These are phyloP conservation scores for Dalbergia oliveri DNA, from an alignment of 306 rosid species.

Conservation along the genomic window DNA sequence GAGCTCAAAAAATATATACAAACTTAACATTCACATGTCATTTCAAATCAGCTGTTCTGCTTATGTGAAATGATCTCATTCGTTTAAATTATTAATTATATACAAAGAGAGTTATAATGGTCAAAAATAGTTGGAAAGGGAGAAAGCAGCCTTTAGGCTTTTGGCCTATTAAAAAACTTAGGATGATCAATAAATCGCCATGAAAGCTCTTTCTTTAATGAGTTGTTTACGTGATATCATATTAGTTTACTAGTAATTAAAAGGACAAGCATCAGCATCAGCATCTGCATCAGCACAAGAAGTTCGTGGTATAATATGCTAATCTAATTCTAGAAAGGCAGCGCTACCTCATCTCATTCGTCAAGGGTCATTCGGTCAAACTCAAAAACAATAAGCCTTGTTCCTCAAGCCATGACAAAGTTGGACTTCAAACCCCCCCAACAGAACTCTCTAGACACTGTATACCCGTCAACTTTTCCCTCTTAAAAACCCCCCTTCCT, in stretches of 20 bases:
- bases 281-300: constrained; percentile 22
- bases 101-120: background rate
- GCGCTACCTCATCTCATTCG: constrained; percentile 25
- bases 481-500: constrained; percentile 1
- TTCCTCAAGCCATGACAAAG: background rate
- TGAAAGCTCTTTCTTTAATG: background rate
- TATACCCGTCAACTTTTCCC: background rate
- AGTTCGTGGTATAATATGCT: background rate
- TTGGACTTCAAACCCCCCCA: constrained; percentile 10
- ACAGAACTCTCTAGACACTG: constrained; percentile 27
- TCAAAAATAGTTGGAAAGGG: background rate
- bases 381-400: background rate
- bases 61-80: background rate
- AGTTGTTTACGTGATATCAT: background rate
- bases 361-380: constrained; percentile 37
- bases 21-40: background rate
- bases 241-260: background rate
- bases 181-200: background rate
- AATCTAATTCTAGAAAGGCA: constrained; percentile 30
- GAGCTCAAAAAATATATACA: background rate
- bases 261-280: background rate
- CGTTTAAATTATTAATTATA: background rate
- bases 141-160: background rate
- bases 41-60: background rate
- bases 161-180: background rate